phyloP scores from a whole-genome alignment of 176 grass and related monocot genomes.

The Carex myosuroides region DNA sequence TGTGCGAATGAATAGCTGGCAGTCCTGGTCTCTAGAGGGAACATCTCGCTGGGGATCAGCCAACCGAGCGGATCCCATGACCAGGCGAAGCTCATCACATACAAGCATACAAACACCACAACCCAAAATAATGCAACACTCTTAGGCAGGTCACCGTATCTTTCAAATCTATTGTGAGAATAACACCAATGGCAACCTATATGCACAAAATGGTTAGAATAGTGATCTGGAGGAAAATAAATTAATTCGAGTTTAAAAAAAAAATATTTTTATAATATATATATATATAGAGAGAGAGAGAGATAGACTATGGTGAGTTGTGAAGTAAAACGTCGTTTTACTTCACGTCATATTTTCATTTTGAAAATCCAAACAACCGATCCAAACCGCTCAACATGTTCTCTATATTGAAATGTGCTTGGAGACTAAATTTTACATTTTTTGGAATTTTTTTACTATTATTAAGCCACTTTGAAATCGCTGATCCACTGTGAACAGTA shows the following conservation, averaged over 20 bases:
- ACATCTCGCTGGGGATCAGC: conserved; percentile 63
- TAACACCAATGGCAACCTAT: conserved; percentile 28
- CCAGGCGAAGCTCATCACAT: conserved; percentile 60
- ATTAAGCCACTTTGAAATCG: too few species aligned
- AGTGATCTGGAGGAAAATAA: neutral
- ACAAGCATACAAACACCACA: conserved; percentile 46
- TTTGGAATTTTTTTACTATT: too few species aligned
- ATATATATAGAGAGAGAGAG: too few species aligned
- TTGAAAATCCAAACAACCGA: too few species aligned
- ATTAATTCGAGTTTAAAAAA: neutral
- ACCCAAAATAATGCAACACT: conserved; percentile 6
- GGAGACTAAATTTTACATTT: too few species aligned
- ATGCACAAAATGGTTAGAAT: neutral
- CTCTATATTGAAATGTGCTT: too few species aligned
- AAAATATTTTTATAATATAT: too few species aligned
- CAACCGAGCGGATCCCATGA: conserved; percentile 59
- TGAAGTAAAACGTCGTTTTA: too few species aligned
- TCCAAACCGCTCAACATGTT: too few species aligned
- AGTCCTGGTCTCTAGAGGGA: conserved; percentile 45
- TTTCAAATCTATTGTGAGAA: conserved; percentile 29
- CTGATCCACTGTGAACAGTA: too few species aligned
- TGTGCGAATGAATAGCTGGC: conserved; percentile 32
- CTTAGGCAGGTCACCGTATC: neutral
- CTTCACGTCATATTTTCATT: too few species aligned
- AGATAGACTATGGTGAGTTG: too few species aligned